Conservation (phyloP, 1,139 yeast genomes). For the Debaryomyces nepalensis region DNA sequence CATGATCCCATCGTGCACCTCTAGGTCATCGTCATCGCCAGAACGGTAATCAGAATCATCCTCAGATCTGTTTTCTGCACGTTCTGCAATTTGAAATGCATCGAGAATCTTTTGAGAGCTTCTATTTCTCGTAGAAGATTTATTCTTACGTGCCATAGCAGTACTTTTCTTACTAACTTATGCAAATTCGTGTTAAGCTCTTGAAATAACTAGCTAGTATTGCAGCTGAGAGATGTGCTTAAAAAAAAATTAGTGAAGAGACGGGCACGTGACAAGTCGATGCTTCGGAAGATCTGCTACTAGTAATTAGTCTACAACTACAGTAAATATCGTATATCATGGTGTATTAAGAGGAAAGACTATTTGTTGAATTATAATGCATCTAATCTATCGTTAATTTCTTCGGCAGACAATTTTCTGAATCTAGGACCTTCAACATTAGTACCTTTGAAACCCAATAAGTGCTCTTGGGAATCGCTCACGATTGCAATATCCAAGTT, state of each 20-base stretch:
- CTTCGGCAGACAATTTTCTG: conserved; percentile 82
- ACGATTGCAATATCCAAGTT: conserved; percentile 92
- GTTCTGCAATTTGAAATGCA: conserved; percentile 53
- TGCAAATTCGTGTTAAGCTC: not conserved
- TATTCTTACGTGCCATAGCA: conserved; percentile 29
- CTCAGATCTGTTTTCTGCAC: conserved; percentile 36
- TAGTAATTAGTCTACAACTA: not conserved
- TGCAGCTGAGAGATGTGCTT: conserved; percentile 4
- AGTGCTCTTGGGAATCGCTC: conserved; percentile 80
- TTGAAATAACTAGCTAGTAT: not conserved
- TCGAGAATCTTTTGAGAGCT: conserved; percentile 44
- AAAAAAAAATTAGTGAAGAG: conserved; percentile 7
- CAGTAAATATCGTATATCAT: conserved; percentile 1
- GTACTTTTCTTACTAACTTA: not conserved
- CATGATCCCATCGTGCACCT: conserved; percentile 45
- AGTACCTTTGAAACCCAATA: conserved; percentile 88
- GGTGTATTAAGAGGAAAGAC: conserved; percentile 5
- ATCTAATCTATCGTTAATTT: conserved; percentile 92
- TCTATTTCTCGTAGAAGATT: conserved; percentile 34
- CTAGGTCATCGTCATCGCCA: conserved; percentile 26
- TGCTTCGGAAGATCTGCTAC: not conserved
- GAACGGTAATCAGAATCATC: conserved; percentile 24
- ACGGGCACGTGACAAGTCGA: not conserved
- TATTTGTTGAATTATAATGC: conserved; percentile 57
- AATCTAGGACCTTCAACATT: conserved; percentile 83